Base-by-base conservation (phyloP, 257 asterid species). In the Petrea volubilis region DNA sequence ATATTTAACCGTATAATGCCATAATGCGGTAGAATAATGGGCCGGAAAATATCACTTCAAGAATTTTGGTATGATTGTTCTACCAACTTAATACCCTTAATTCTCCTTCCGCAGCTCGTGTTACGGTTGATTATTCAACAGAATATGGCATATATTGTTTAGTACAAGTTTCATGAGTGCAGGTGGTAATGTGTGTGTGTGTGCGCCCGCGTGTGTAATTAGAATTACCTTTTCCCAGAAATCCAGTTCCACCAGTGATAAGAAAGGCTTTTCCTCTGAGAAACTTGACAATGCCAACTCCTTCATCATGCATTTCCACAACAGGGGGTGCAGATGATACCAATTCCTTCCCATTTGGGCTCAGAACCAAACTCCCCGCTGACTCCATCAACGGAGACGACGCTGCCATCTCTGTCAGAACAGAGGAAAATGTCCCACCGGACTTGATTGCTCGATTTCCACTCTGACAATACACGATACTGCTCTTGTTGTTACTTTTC, bases 211-310 rank as follows among this genome's bases (percentile, higher is more conserved):
- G n/a, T n/a, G n/a, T n/a, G n/a, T n/a, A n/a, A n/a, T n/a, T n/a
- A n/a, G n/a, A 8, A 25, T 3, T 44, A 85, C 96, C 91, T 89
- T 89, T 89, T 40, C 91, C 96, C 15, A 89, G 76, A 78, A 87
- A 89, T 33, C 96, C 96, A 72, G 96, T 89, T 18, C 86, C 89
- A 51, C 96, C 96, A 38, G 96, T 89, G 70, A 89, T 73, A 25
- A 89, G 83, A 74, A 85, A 85, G 25, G 82, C 46, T 57, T 87
- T 87, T 51, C 85, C 91, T 63, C 73, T 65, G 13, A 89, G 87
- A 74, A 87, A 89, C 60, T 80, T 81, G 71, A 79, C 83, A 78
- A 89, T 87, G 82, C 96, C 96, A 23, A 89, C 80, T 10, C 96
- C 96, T 18, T 81, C 86, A 24, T 77, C 89, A 59, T 78, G 80